These are phyloP conservation scores for Entelexis paramagnoliae DNA, from an alignment of 1,139 yeast species.

Conservation along the genomic window DNA sequence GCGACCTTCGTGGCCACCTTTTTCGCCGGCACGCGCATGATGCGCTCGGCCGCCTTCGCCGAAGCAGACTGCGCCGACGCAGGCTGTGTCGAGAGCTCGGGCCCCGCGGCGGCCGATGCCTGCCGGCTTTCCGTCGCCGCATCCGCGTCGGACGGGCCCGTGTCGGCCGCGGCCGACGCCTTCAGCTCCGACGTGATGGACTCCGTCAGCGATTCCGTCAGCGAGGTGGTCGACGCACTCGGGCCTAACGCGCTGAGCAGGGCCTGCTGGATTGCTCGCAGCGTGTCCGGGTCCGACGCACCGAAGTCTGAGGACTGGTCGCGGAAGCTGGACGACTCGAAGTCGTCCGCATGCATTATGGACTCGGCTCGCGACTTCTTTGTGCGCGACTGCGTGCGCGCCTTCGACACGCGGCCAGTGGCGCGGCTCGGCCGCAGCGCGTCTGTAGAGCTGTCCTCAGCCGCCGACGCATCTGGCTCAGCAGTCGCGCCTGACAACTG, in stretches of 20 bases:
- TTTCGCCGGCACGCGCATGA: constrained; percentile 2
- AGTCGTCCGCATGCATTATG: neutral
- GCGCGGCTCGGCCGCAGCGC: too few relatives aligned
- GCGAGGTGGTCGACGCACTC: constrained; percentile 13
- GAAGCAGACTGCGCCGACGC: neutral
- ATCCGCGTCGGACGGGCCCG: neutral
- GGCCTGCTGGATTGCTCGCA: constrained; percentile 34
- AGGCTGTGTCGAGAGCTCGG: neutral
- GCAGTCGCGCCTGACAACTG: neutral
- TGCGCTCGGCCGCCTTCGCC: neutral
- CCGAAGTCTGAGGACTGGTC: constrained; percentile 20
- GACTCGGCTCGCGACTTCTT: neutral
- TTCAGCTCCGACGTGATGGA: constrained; percentile 5
- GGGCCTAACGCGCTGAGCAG: constrained; percentile 24
- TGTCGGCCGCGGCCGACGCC: neutral
- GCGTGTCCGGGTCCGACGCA: constrained; percentile 30
- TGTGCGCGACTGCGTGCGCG: constrained; percentile 1
- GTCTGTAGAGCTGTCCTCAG: too few relatives aligned
- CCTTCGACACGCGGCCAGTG: neutral
- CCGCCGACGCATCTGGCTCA: too few relatives aligned
- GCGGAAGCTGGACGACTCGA: neutral
- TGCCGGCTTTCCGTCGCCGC: neutral
- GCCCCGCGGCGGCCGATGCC: neutral
- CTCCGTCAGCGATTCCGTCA: constrained; percentile 17
- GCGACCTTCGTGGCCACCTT: constrained; percentile 6